phyloP scores from a whole-genome alignment of 1,284 basidiomycete genomes.

The Wolfiporia cocos region DNA sequence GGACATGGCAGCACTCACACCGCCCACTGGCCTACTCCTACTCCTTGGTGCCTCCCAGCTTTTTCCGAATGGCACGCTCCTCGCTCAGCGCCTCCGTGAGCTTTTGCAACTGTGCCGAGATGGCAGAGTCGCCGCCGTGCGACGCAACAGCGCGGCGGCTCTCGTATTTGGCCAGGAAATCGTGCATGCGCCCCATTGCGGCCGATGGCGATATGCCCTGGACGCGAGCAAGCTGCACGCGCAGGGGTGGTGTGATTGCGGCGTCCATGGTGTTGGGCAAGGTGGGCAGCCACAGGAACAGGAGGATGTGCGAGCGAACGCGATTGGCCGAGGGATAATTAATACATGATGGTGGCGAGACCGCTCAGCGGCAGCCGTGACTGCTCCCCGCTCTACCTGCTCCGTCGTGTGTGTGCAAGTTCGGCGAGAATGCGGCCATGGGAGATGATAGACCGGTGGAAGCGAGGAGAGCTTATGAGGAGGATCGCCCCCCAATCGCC shows the following conservation, averaged over 20 bases:
- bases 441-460: slow-evolving; percentile 1
- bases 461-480: neutral
- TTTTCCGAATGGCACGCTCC: slow-evolving; percentile 18
- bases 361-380: neutral
- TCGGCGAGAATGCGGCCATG: too few relatives aligned
- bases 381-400: neutral
- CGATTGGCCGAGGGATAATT: neutral
- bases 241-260: slow-evolving; percentile 25
- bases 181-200: slow-evolving; percentile 21
- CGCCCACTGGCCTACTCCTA: neutral
- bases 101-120: slow-evolving; percentile 29
- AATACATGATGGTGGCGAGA: neutral
- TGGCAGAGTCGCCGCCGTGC: slow-evolving; percentile 28
- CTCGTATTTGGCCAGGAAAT: slow-evolving; percentile 26
- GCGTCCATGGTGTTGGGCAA: slow-evolving; percentile 20
- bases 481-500: slow-evolving; percentile 1
- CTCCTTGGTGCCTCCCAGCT: slow-evolving; percentile 5
- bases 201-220: slow-evolving; percentile 20
- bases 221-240: slow-evolving; percentile 18
- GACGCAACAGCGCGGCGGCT: slow-evolving; percentile 21
- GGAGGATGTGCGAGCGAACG: neutral
- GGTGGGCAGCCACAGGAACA: neutral
- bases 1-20: too few relatives aligned
- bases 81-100: slow-evolving; percentile 25
- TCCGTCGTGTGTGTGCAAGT: too few relatives aligned